Conservation (phyloP, 2,329 filamentous ascomycete genomes). For the Cytospora paraplurivora region DNA sequence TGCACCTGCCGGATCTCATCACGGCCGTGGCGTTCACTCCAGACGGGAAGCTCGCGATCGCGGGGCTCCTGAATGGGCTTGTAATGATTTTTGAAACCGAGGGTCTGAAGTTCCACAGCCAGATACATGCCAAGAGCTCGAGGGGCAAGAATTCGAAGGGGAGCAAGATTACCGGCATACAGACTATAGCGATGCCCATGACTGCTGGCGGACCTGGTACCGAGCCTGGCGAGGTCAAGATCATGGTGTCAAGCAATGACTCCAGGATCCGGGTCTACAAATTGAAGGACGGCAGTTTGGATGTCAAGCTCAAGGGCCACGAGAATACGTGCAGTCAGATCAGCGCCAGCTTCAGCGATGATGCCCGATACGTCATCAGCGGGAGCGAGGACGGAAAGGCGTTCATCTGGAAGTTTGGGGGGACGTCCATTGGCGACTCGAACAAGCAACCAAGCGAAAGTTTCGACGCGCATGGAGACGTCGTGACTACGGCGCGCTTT, state of each 20-base stretch:
- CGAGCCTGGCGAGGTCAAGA: slow-evolving; percentile 68
- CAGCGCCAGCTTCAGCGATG: slow-evolving; percentile 83
- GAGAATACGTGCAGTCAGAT: slow-evolving; percentile 92
- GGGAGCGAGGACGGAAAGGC: slow-evolving; percentile 89
- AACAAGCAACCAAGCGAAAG: slow-evolving; percentile 84
- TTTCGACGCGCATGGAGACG: slow-evolving; percentile 86
- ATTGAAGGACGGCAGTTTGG: slow-evolving; percentile 78
- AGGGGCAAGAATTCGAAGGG: slow-evolving; percentile 93
- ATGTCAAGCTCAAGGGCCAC: slow-evolving; percentile 88
- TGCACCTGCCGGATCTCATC: slow-evolving; percentile 79
- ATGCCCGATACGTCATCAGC: slow-evolving; percentile 83
- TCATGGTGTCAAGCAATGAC: slow-evolving; percentile 93
- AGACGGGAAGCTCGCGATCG: slow-evolving; percentile 86
- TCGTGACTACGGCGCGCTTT: slow-evolving; percentile 86
- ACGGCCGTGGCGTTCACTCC: slow-evolving; percentile 93
- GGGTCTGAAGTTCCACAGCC: slow-evolving; percentile 77
- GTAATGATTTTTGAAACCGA: slow-evolving; percentile 94
- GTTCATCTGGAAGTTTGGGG: slow-evolving; percentile 80
- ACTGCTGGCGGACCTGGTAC: slow-evolving; percentile 33
- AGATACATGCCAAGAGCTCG: slow-evolving; percentile 91
- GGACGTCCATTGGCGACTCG: slow-evolving; percentile 12
- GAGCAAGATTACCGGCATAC: slow-evolving; percentile 95
- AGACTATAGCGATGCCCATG: slow-evolving; percentile 65
- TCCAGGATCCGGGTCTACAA: slow-evolving; percentile 90
- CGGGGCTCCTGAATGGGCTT: slow-evolving; percentile 80